Conservation (phyloP, 2,329 filamentous ascomycete genomes). For the Aspergillus awamori region DNA sequence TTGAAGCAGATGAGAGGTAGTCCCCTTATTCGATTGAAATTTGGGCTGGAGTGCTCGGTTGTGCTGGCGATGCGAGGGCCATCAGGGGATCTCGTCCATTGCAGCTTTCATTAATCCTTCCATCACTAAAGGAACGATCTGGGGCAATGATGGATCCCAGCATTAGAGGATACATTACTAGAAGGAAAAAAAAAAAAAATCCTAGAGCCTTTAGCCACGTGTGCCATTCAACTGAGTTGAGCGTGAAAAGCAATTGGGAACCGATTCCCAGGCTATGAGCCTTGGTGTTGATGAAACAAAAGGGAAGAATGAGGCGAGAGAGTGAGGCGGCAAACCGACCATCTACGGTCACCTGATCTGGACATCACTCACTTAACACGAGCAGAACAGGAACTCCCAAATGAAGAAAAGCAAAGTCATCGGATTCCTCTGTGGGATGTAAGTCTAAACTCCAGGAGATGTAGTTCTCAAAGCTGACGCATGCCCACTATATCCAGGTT, state of each 20-base stretch:
- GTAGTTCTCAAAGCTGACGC: not conserved
- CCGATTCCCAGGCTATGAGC: not conserved
- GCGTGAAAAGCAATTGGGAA: not conserved
- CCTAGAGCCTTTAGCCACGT: not conserved
- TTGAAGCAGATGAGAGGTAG: not conserved
- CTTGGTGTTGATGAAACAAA: not conserved
- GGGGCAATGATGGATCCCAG: not conserved
- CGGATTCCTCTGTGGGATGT: too few relatives aligned
- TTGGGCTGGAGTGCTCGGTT: not conserved
- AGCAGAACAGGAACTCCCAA: not conserved
- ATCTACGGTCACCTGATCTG: conserved; percentile 3
- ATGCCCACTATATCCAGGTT: not conserved
- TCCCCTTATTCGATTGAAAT: not conserved
- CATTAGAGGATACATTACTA: not conserved
- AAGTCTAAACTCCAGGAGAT: not conserved
- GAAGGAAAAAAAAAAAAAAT: not conserved
- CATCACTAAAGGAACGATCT: not conserved
- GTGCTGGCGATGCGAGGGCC: not conserved
- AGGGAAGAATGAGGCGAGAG: conserved; percentile 13
- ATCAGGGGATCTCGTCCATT: not conserved
- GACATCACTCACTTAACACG: not conserved
- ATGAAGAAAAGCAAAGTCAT: not conserved
- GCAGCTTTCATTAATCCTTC: not conserved
- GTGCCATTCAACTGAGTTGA: not conserved
- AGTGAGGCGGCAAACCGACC: conserved; percentile 8